Evolutionary conservation across 495 filamentous ascomycete genomes (phyloP).

Genomic region (Tuber aestivum): DNA sequence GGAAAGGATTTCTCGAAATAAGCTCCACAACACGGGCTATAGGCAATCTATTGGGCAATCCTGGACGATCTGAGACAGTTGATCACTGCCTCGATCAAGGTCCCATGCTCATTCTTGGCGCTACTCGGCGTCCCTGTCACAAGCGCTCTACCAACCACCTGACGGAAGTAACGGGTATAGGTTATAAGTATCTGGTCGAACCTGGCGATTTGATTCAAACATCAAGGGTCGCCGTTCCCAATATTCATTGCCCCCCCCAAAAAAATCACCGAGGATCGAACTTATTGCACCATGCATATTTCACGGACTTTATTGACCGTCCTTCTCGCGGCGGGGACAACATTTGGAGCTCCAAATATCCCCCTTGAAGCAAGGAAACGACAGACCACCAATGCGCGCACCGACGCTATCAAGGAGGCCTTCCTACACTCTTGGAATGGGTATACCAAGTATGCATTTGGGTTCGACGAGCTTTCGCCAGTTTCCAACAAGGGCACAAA

Average conservation of each 20-base stretch:
- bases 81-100: background rate
- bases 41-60: background rate
- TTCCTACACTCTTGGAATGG: conserved; percentile 76
- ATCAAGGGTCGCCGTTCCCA: background rate
- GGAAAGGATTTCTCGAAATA: background rate
- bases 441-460: conserved; percentile 73
- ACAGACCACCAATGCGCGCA: conserved; percentile 42
- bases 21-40: background rate
- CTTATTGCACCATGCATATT: background rate
- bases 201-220: background rate
- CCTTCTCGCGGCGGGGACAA: conserved; percentile 11
- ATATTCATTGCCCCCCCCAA: background rate
- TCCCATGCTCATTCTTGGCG: background rate
- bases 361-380: conserved; percentile 13
- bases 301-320: conserved; percentile 8
- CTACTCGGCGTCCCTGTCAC: background rate
- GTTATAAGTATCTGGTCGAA: background rate
- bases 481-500: conserved; percentile 59
- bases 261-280: background rate
- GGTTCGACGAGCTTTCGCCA: conserved; percentile 69
- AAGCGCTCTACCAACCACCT: background rate
- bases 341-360: conserved; percentile 17
- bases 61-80: background rate
- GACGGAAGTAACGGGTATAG: background rate
- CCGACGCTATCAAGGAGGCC: conserved; percentile 64